Evolutionary conservation across 495 filamentous ascomycete species (phyloP), one percentile per base, ranked within the genome.

Genomic region (Xylaria telfairii): DNA sequence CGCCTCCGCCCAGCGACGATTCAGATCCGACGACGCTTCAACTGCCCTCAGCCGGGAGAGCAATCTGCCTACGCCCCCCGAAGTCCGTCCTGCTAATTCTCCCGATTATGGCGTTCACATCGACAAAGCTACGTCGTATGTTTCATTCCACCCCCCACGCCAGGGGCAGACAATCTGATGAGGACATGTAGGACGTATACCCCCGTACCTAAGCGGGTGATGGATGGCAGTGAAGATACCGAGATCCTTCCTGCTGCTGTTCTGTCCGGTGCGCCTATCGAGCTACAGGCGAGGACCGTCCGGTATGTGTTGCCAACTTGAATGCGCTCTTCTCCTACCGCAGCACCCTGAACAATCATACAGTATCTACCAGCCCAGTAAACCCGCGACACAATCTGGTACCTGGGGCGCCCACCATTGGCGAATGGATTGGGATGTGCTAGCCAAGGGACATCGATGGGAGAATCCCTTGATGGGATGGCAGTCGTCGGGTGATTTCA

Each of bases 391-490:
- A 12, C 96, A 99, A 79, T 98, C 95, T 37, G 95, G 95, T 76
- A 88, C 87, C 70, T 94, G 91, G 90, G 90, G 92, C 72, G 81
- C 86, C 65, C 89, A 92, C 74, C 89, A 93, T 73, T 99, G 96
- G 96, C 92, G 92, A 49, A 97, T 99, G 94, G 96, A 99, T 79
- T 99, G 96, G 96, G 96, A 99, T 82, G 87, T 95, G 53, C 83
- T 97, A 39, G 84, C 85, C 72, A 96, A 92, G 83, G 88, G 88
- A 56, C 92, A 98, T 80, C 90, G 96, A 76, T 98, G 96, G 96
- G 96, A 99, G 87, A 99, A 99, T 83, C 92, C 90, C 47, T 83
- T 98, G 75, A 99, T 98, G 89, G 96, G 96, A 37, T 99, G 96
- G 96, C 94, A 98, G 78, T 97, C 95, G 8, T 96, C 93, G 57